Conservation (phyloP, 202 grass and related monocot genomes). For the Carex arenaria region DNA sequence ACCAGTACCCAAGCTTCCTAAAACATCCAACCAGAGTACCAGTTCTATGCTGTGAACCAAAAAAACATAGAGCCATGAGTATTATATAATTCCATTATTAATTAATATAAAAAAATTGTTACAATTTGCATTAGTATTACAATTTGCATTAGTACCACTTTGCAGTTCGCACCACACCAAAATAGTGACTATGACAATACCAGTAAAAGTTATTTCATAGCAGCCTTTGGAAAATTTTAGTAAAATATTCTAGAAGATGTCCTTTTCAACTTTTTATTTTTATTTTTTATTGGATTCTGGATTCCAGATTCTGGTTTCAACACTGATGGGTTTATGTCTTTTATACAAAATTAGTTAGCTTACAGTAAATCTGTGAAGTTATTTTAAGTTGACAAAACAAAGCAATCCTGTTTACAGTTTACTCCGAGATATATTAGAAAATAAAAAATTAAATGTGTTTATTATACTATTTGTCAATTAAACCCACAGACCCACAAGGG, state of each 20-base stretch:
- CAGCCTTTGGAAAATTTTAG: neutral
- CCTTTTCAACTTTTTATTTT: neutral
- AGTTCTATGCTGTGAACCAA: conserved; percentile 45
- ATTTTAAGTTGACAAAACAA: neutral
- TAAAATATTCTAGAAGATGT: neutral
- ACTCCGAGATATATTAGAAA: neutral
- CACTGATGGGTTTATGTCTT: neutral
- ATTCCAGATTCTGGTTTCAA: neutral
- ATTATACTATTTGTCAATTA: neutral
- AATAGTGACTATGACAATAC: neutral
- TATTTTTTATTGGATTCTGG: neutral
- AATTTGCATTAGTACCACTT: neutral
- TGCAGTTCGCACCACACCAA: neutral
- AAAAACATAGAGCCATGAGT: neutral
- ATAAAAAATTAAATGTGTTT: neutral
- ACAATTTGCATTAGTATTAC: neutral
- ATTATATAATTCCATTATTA: neutral
- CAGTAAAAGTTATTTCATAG: neutral
- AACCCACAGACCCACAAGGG: neutral
- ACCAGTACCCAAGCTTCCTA: conserved; percentile 56
- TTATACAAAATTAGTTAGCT: neutral
- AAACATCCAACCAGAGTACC: conserved; percentile 57
- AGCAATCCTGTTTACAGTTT: neutral
- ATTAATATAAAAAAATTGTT: neutral
- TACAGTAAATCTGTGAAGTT: neutral